Evolutionary conservation across 2,329 filamentous ascomycete species (phyloP).

Genomic region (Pestalotiopsis sp.): DNA sequence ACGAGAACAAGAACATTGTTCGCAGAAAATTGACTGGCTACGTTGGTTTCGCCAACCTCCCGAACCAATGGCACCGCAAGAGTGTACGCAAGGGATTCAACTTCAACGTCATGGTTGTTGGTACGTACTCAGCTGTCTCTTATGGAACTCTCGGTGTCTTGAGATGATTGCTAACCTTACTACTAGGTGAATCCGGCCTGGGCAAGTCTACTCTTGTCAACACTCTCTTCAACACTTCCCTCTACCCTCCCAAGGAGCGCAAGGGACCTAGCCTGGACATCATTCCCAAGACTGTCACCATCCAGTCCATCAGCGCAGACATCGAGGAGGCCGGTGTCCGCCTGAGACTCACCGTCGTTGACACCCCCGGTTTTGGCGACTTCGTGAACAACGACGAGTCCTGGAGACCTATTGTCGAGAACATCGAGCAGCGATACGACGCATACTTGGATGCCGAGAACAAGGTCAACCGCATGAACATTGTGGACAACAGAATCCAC

Average conservation of each 20-base stretch:
- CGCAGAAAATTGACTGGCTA: slow-evolving; percentile 98
- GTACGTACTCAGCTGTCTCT: slow-evolving; percentile 55
- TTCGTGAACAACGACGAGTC: slow-evolving; percentile 99
- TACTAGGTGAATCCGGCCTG: slow-evolving; percentile 91
- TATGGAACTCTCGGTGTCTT: neutral
- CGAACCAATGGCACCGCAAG: slow-evolving; percentile 99
- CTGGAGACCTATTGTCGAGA: slow-evolving; percentile 98
- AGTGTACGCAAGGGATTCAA: slow-evolving; percentile 99
- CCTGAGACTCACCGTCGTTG: slow-evolving; percentile 92
- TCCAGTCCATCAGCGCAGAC: slow-evolving; percentile 92
- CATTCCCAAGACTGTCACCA: slow-evolving; percentile 96
- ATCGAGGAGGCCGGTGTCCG: slow-evolving; percentile 99
- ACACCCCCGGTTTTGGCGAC: slow-evolving; percentile 97
- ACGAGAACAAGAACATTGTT: slow-evolving; percentile 91
- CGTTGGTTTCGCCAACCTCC: slow-evolving; percentile 97
- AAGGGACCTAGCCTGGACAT: slow-evolving; percentile 97
- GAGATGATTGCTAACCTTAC: neutral
- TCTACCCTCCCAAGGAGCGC: slow-evolving; percentile 98
- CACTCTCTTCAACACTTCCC: slow-evolving; percentile 98
- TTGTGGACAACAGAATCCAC: slow-evolving; percentile 98
- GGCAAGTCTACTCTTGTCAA: slow-evolving; percentile 99
- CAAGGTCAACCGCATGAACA: slow-evolving; percentile 99
- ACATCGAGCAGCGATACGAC: slow-evolving; percentile 99
- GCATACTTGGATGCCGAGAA: slow-evolving; percentile 99
- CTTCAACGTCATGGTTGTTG: slow-evolving; percentile 99